A percentile compares a stretch with the other conserved stretches of the same genome.
These are phyloP conservation scores for Trichoderma pleuroti DNA, from an alignment of 2,329 filamentous ascomycete species.

Conservation along the genomic window DNA sequence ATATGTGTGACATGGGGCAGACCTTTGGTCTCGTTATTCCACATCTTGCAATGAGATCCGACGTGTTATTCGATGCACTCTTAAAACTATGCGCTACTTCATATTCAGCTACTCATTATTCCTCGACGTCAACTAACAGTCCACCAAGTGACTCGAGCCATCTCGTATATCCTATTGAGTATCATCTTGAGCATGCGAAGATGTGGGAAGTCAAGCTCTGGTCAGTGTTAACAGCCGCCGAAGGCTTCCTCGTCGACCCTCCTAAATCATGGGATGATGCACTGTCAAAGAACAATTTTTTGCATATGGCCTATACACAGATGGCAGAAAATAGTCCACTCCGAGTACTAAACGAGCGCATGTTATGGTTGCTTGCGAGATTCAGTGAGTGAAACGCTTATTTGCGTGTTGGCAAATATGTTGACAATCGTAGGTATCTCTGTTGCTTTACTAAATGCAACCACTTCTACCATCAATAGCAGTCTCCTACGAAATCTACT, in stretches of 20 bases:
- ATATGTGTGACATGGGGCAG: neutral
- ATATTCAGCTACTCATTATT: neutral
- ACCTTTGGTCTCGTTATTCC: slow-evolving; percentile 2
- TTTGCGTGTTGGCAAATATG: no score
- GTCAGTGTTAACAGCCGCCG: neutral
- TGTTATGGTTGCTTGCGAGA: slow-evolving; percentile 1
- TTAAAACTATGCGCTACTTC: neutral
- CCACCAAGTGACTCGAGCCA: neutral
- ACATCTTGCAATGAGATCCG: slow-evolving; percentile 2
- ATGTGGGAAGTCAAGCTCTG: neutral
- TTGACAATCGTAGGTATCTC: neutral
- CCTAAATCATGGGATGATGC: neutral
- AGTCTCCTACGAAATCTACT: neutral
- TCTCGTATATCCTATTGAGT: neutral
- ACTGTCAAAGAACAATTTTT: neutral
- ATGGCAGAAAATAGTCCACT: neutral
- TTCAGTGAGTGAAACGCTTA: neutral
- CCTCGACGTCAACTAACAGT: no score
- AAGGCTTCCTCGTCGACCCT: neutral
- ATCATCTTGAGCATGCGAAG: neutral
- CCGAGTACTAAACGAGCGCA: neutral
- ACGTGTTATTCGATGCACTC: neutral
- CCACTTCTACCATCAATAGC: neutral
- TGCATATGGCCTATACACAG: neutral
- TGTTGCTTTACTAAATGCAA: neutral